Base-by-base conservation (phyloP, 1,284 basidiomycete species). In the Trichosporon asahii region DNA sequence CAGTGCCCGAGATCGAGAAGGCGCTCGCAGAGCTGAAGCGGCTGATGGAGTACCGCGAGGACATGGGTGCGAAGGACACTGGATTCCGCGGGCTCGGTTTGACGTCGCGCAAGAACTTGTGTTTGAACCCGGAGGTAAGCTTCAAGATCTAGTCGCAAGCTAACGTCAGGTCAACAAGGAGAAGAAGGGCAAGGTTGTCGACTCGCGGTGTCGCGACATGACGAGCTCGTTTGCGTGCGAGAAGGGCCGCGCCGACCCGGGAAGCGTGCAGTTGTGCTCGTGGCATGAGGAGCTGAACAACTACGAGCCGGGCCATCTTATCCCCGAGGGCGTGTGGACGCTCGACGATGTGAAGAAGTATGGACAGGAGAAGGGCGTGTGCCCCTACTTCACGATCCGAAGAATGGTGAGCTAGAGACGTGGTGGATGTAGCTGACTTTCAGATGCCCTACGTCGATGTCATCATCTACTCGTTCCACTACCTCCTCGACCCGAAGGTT, bases 1-100 rank as follows among this genome's bases (percentile, higher is more conserved):
- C 97, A 2, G 97, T 99, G n/a, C 97, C 97, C 6, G 97, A 99
- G 85, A 99, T 99, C 76, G 97, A 99, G 84, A 99, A 99, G 83
- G 97, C 97, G 0, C 86, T 99, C 64, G 90, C 95, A 0, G 97
- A 99, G 85, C 85, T 99, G 79, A 97, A 98, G 83, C 87, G 96
- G 63, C 85, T 99, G 49, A 94, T 99, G 90, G 90, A 90, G 40
- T 99, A 98, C 82, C 90, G 97, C 55, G 91, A 91, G 73, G 87
- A 93, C 75, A 90, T 84, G 76, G 84, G 87, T 64, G 88, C 88
- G 68, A 93, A 93, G 78, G 94, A 98, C 78, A 87, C 87, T 60
- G 89, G 86, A 29, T 98, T 97, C 79, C 89, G 91, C 64, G 97
- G 95, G 0, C 85, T 99, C 49, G 97, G 97, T 0, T 85, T 99